Evolutionary conservation across 2,329 filamentous ascomycete species (phyloP).

Genomic region (Xylaria sp.): DNA sequence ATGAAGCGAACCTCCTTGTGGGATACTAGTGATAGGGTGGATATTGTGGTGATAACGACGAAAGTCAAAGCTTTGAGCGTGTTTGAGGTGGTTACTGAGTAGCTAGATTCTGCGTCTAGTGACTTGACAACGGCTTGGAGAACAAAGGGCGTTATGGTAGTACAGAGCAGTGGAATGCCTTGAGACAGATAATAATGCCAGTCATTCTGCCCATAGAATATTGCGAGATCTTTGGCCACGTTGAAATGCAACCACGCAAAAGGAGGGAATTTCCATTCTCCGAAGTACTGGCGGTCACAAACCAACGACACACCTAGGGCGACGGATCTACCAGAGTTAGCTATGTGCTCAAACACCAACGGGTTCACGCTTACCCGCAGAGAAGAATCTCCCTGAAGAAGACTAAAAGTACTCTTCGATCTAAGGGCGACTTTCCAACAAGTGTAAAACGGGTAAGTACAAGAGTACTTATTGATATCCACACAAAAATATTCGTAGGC

Average conservation of each 20-base stretch:
- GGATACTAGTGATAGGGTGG: constrained; percentile 74
- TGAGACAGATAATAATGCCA: constrained; percentile 94
- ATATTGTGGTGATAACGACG: constrained; percentile 64
- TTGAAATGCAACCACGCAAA: constrained; percentile 91
- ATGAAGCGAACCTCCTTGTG: constrained; percentile 99
- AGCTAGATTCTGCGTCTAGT: constrained; percentile 45
- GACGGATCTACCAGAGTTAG: constrained; percentile 44
- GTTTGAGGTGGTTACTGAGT: constrained; percentile 45
- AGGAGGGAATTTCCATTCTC: constrained; percentile 85
- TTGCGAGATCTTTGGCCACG: constrained; percentile 80
- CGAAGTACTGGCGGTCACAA: constrained; percentile 81
- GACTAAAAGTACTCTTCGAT: constrained; percentile 51
- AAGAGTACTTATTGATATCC: constrained; percentile 69
- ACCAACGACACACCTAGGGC: constrained; percentile 68
- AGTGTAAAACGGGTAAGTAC: constrained; percentile 52
- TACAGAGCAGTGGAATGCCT: constrained; percentile 85
- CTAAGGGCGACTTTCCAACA: constrained; percentile 49
- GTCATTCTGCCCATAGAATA: constrained; percentile 90
- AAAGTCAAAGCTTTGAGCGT: constrained; percentile 62
- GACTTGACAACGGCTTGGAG: constrained; percentile 66
- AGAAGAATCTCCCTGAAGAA: constrained; percentile 68
- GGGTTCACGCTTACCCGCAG: constrained; percentile 55
- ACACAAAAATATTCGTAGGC: constrained; percentile 88
- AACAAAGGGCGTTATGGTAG: constrained; percentile 80
- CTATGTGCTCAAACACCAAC: neutral